Base-by-base conservation (phyloP, 1,139 yeast genomes). In the Suhomyces ambrosiae region DNA sequence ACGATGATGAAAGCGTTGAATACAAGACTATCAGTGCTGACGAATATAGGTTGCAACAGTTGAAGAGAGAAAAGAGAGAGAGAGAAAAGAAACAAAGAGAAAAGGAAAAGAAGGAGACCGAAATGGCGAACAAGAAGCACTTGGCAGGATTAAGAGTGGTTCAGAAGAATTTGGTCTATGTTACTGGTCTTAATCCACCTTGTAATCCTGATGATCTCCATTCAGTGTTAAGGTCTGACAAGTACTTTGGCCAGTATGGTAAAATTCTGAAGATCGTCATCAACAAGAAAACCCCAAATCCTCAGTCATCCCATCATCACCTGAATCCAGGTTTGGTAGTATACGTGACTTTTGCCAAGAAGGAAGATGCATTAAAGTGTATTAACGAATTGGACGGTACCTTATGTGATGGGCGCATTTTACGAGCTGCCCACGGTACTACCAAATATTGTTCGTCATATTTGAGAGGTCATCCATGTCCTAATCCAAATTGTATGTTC, bases 401-500 rank as follows among this genome's bases (percentile, higher is more conserved):
- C 1, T 72, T 88, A 35, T 86, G 92, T 60, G 98, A 94, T 56
- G 97, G 97, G 5, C 79, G 87, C 58, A 68, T 80, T 46, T 72
- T 85, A 45, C 74, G 95, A 44, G 98, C 98, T 11, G 97, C 98
- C 0, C 95, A 90, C 61, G 99, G 99, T 56, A 94, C 98, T 3
- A 94, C 99, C 10, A 94, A 94, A 63, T 94, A 94, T 66, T 94
- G 99, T 62, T 88, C 96, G 11, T 85, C 96, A 2, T 94, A 94
- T 59, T 71, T 94, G 48, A 78, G 97, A 48, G 97, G 97, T 27
- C 95, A 88, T 60, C 83, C 95, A 14, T 94, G 99, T 65, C 98
- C 96, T 43, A 94, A 94, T 63, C 98, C 98, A 44, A 89, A 89
- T 59, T 94, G 99, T 74, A 94, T 94, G 98, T 94, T 92, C 57